Base-by-base conservation (phyloP, 495 filamentous ascomycete genomes). In the Parmelia sp. region DNA sequence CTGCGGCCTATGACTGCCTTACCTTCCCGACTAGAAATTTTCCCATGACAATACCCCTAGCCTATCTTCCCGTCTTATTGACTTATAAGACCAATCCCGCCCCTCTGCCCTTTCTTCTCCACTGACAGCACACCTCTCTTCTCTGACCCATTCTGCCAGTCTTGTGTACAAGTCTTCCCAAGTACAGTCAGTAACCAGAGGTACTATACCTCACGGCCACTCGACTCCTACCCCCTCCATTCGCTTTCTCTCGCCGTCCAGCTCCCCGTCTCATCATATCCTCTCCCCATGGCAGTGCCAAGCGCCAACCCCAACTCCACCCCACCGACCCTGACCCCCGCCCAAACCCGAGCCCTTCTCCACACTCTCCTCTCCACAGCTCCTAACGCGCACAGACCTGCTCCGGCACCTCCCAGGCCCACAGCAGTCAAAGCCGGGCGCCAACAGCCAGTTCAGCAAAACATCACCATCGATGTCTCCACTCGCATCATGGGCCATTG, bases 401-500 rank as follows among this genome's bases (percentile, higher is more conserved):
- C 4, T 27, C 35, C 53, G 7, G 8, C 62, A 36, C 35, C 15
- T 19, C 40, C 62, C 36, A 37, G 42, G 17, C 17, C 39, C n/a
- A 3, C 40, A 44, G 21, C 40, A 44, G 17, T 44, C 17, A 65
- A 27, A 42, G 0, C 25, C 19, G 25, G 29, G 42, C 33, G 40
- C 5, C 11, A 39, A 8, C 57, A 23, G 29, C 35, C 35, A 15
- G 11, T 61, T 19, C 47, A 61, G 66, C 36, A 58, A 69, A 23
- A 74, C 17, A 77, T 80, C 58, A 62, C 68, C 40, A 72, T 80
- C 57, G 73, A 78, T 60, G 65, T 69, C 21, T 74, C 75, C 11
- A 77, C 79, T 66, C 66, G 58, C 39, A 64, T 79, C 15, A 58
- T 60, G 9, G 77, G 78, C 15, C 66, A 75, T 49, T 66, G 60